Percentiles rank a stretch among this genome's conserved stretches.
Evolutionary conservation across 257 asterid species (phyloP).

Genomic region (Petrea volubilis): DNA sequence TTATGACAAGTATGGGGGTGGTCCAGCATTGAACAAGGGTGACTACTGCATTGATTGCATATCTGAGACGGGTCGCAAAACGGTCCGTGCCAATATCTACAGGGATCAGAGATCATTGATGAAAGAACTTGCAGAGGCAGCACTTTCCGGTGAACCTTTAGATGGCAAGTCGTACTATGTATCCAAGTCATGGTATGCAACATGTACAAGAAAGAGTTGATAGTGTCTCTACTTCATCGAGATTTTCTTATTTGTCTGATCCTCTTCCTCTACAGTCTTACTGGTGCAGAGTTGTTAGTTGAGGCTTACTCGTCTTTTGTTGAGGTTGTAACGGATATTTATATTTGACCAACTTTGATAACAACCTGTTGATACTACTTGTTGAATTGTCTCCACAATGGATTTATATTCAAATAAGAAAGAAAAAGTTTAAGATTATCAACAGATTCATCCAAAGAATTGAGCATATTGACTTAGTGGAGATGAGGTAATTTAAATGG

Average conservation of each 20-base stretch:
- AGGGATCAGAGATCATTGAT: slow-evolving; percentile 73
- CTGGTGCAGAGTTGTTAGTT: slow-evolving; percentile 4
- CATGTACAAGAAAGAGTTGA: not conserved
- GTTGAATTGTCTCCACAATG: not conserved
- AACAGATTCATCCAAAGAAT: not conserved
- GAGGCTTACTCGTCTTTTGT: not conserved
- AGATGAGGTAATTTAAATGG: slow-evolving; percentile 9
- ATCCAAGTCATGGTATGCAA: slow-evolving; percentile 80
- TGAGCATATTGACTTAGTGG: not conserved
- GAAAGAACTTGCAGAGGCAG: slow-evolving; percentile 94
- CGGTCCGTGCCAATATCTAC: slow-evolving; percentile 67
- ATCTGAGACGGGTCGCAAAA: slow-evolving; percentile 62
- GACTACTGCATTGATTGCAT: slow-evolving; percentile 82
- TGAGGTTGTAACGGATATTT: not conserved
- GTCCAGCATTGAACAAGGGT: slow-evolving; percentile 75
- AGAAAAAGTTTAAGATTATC: not conserved
- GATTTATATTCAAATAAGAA: not conserved
- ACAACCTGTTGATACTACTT: not conserved
- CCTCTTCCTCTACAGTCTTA: not conserved
- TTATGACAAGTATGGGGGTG: slow-evolving; percentile 78
- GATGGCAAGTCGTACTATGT: slow-evolving; percentile 67
- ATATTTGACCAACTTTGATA: not conserved
- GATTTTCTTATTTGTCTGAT: slow-evolving; percentile 11
- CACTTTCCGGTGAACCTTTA: slow-evolving; percentile 69
- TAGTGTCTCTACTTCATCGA: not conserved